A percentile compares a stretch with the other conserved stretches of the same genome.
Evolutionary conservation across 768 basidiomycete genomes (phyloP).

Genomic region (Cystofilobasidium ferigula): DNA sequence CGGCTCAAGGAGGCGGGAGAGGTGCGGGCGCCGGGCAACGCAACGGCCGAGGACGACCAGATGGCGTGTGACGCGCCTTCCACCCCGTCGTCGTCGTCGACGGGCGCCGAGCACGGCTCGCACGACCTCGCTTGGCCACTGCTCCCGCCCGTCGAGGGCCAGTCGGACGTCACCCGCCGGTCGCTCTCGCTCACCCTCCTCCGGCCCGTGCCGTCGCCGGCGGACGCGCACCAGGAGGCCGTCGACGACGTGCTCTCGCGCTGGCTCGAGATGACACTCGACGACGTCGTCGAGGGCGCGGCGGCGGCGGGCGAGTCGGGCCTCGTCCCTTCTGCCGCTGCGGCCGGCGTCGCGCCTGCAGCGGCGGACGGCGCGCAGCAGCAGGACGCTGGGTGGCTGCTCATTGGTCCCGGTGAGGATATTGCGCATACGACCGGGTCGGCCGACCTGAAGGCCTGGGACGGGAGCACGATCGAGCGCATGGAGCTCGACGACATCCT

Average conservation of each 20-base stretch:
- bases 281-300: conserved; percentile 4
- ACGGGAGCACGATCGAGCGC: conserved; percentile 17
- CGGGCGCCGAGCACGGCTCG: neutral
- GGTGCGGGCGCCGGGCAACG: neutral
- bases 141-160: neutral
- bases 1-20: neutral
- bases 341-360: neutral
- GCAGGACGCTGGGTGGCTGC: conserved; percentile 16
- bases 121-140: neutral
- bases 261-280: conserved; percentile 20
- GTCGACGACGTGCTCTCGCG: conserved; percentile 22
- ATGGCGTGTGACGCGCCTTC: conserved; percentile 7
- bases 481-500: conserved; percentile 25
- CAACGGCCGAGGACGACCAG: neutral
- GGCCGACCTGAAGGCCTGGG: conserved; percentile 13
- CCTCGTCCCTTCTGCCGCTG: neutral
- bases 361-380: neutral
- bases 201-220: conserved; percentile 18
- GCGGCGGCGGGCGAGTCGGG: neutral
- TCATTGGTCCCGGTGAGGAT: conserved; percentile 1
- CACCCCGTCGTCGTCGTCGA: neutral
- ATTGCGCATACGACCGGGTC: neutral
- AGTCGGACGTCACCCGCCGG: neutral
- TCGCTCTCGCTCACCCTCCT: conserved; percentile 26
- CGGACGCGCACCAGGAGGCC: conserved; percentile 1